Evolutionary conservation across 352 stramenopile genomes (phyloP).

Genomic region (Globisporangium parvum): DNA sequence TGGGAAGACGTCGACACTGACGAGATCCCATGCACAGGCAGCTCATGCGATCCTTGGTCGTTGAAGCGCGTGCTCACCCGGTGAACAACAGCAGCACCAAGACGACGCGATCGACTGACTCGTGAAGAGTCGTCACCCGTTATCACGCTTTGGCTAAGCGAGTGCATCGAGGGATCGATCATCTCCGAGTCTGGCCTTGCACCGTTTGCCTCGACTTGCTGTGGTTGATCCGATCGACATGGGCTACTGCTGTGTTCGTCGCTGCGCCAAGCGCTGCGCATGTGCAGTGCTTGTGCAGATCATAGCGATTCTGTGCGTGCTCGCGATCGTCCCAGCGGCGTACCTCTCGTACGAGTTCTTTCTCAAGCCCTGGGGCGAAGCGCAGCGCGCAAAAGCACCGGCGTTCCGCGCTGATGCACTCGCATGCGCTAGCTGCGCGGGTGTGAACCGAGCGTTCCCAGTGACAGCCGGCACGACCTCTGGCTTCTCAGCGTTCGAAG

Average conservation of each 20-base stretch:
- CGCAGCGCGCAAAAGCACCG: conserved; percentile 17
- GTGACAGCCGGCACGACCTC: conserved; percentile 20
- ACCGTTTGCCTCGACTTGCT: no score
- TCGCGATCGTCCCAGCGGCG: conserved; percentile 25
- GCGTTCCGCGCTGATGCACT: conserved; percentile 6
- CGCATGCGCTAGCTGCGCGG: conserved; percentile 34
- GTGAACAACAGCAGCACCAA: no score
- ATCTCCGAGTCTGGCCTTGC: no score
- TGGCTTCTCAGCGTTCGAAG: conserved; percentile 30
- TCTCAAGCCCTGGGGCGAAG: conserved; percentile 37
- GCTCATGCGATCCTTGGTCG: no score
- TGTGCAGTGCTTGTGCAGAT: conserved; percentile 24
- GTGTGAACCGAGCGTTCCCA: conserved; percentile 40
- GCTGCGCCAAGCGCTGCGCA: conserved; percentile 14
- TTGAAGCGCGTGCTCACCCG: no score
- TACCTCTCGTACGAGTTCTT: conserved; percentile 42
- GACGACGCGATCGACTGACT: no score
- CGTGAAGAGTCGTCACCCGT: no score
- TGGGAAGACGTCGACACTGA: no score
- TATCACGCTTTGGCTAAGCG: no score
- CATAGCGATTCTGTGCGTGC: conserved; percentile 18
- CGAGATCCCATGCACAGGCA: no score
- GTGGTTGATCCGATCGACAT: neutral
- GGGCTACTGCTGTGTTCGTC: neutral
- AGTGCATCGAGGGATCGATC: no score